Conservation (phyloP, 140 eudicot genomes). For the Ambrosia hybrid region DNA sequence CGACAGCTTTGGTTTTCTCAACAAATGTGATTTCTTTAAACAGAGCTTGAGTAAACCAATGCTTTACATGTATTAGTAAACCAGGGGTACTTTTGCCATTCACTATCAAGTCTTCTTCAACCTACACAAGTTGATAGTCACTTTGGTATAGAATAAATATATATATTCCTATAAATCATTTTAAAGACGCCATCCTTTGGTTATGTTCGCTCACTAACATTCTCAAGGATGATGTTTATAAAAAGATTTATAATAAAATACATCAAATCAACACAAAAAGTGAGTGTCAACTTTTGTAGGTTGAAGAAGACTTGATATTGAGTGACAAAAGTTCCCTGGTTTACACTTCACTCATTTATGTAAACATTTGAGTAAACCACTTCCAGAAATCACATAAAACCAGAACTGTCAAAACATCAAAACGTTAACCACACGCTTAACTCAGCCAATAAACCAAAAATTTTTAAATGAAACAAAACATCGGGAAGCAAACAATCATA, state of each 20-base stretch:
- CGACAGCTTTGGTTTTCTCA: not conserved
- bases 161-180: too few species aligned
- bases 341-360: not conserved
- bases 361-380: too few species aligned
- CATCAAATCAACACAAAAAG: not conserved
- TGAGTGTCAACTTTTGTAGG: not conserved
- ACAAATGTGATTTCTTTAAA: not conserved
- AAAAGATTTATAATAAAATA: too few species aligned
- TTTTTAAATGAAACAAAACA: too few species aligned
- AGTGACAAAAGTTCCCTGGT: not conserved
- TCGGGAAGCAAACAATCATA: not conserved
- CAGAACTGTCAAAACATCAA: not conserved
- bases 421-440: not conserved
- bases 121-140: not conserved
- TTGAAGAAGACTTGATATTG: not conserved
- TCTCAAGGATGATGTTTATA: too few species aligned
- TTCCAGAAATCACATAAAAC: too few species aligned
- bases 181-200: not conserved
- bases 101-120: not conserved
- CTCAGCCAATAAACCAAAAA: not conserved
- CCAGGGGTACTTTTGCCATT: not conserved
- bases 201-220: too few species aligned
- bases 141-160: not conserved
- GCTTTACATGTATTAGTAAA: not conserved
- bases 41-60: not conserved